These are phyloP conservation scores for Erysiphe neolycopersici DNA, from an alignment of 2,329 filamentous ascomycete genomes.

Conservation along the genomic window DNA sequence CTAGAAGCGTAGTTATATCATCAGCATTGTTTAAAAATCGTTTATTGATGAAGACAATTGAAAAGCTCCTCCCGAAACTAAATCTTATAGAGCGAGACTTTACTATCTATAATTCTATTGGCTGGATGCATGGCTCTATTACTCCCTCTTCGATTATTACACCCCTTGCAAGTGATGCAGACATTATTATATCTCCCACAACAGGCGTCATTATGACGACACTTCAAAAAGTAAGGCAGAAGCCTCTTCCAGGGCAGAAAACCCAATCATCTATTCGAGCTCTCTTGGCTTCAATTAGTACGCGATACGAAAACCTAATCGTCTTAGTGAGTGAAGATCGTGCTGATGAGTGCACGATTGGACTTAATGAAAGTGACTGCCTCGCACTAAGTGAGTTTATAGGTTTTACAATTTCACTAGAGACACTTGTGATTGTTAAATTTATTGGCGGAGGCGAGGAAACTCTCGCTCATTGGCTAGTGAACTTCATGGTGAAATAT, in stretches of 20 bases:
- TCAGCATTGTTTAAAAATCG: conserved; percentile 19
- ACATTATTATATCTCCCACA: conserved; percentile 42
- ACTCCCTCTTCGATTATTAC: conserved; percentile 15
- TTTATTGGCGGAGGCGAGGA: conserved; percentile 24
- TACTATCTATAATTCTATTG: conserved; percentile 14
- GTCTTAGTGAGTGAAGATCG: conserved; percentile 37
- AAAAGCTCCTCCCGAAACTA: conserved; percentile 21
- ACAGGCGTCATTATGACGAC: conserved; percentile 45
- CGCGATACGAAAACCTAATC: conserved; percentile 38
- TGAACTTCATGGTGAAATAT: conserved; percentile 21
- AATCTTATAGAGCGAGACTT: conserved; percentile 36
- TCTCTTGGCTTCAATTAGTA: conserved; percentile 24
- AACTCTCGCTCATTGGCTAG: conserved; percentile 27
- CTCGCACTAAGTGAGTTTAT: conserved; percentile 11
- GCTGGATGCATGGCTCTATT: conserved; percentile 14
- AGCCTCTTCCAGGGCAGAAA: conserved; percentile 34
- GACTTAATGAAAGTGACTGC: conserved; percentile 8
- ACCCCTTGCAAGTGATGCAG: conserved; percentile 30
- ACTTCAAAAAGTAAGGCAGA: conserved; percentile 46
- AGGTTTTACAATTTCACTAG: conserved; percentile 14
- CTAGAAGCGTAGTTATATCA: conserved; percentile 23
- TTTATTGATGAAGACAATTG: conserved; percentile 22
- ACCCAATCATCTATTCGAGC: conserved; percentile 23
- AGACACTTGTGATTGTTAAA: conserved; percentile 16
- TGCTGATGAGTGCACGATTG: conserved; percentile 16